phyloP scores from a whole-genome alignment of 345 rosid genomes.

The Jatropha curcas region DNA sequence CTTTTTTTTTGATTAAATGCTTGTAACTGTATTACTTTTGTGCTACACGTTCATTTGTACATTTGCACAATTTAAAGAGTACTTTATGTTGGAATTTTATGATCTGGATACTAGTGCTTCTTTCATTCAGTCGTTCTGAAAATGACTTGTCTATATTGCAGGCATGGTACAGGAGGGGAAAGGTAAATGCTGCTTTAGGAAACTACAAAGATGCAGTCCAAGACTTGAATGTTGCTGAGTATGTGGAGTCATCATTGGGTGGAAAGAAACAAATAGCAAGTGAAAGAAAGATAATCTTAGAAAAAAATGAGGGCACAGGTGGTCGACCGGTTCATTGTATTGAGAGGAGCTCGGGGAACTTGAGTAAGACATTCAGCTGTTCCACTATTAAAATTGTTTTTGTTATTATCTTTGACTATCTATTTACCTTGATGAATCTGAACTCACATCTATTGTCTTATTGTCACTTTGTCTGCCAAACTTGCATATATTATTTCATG shows the following conservation, averaged over 20 bases:
- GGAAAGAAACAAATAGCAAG: constrained; percentile 79
- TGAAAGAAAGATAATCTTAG: constrained; percentile 47
- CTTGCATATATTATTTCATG: background rate
- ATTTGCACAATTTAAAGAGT: background rate
- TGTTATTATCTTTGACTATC: background rate
- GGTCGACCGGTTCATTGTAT: constrained; percentile 10
- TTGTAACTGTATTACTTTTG: background rate
- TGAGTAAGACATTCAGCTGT: constrained; percentile 36
- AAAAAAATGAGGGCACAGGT: constrained; percentile 22
- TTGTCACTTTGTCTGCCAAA: background rate
- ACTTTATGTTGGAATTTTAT: background rate
- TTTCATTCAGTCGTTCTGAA: background rate
- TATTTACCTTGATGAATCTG: background rate
- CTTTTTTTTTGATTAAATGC: background rate
- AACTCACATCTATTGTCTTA: background rate
- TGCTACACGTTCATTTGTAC: background rate
- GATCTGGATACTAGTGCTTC: background rate
- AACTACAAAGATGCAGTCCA: constrained; percentile 49
- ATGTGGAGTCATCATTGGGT: constrained; percentile 47
- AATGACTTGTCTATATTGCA: constrained; percentile 22
- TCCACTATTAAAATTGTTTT: background rate
- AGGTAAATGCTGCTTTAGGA: constrained; percentile 63
- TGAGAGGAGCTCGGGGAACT: constrained; percentile 17
- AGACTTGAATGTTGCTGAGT: constrained; percentile 57
- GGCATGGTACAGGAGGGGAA: constrained; percentile 91